Evolutionary conservation across 129 eudicot genomes (phyloP), one percentile per base, ranked within the genome.

Genomic region (Mikania micrantha): DNA sequence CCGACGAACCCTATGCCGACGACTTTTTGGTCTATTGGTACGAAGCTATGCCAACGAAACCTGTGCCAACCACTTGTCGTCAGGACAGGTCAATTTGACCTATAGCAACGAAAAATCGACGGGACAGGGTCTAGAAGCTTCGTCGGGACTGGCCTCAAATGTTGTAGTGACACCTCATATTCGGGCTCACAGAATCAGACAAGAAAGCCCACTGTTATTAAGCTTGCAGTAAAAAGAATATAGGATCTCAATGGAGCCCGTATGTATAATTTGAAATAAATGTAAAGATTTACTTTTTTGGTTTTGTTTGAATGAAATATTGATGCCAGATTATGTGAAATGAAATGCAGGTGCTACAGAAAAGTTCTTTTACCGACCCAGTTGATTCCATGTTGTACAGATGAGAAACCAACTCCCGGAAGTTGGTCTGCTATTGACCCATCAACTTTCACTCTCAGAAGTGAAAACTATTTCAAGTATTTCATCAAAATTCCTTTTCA

Each of bases 381-480:
- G 90, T 41, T 82, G 61, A 80, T 92, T 69, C 95, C 96, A 4
- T 75, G 91, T 65, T 80, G 87, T 66, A 59, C 85, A 22, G 87
- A 85, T 41, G 91, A 78, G 69, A 88, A 85, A 80, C 79, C 80
- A 7, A 82, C 73, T 57, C 64, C 80, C 0, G 95, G 95, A 74
- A 69, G 81, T 75, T 92, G 98, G 98, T 82, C 95, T 38, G 75
- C 79, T 72, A 82, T 92, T 34, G 81, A 80, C 75, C 95, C 98
- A 12, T 88, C 95, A 4, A 78, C 22, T 22, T 88, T 92, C 59
- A 88, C 85, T 67, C 87, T 92, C 54, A 91, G 98, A 60, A 84
- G 95, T 22, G 91, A 85, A 4, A 88, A 35, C 60, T 92, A 72
- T 74, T 92, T 92, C 57, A 92, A 78, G 98, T 88, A 88, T 47